Percentiles rank a stretch among this genome's conserved stretches.
These are phyloP conservation scores for Boletus tomentosulus DNA, from an alignment of 768 basidiomycete species.

Conservation along the genomic window DNA sequence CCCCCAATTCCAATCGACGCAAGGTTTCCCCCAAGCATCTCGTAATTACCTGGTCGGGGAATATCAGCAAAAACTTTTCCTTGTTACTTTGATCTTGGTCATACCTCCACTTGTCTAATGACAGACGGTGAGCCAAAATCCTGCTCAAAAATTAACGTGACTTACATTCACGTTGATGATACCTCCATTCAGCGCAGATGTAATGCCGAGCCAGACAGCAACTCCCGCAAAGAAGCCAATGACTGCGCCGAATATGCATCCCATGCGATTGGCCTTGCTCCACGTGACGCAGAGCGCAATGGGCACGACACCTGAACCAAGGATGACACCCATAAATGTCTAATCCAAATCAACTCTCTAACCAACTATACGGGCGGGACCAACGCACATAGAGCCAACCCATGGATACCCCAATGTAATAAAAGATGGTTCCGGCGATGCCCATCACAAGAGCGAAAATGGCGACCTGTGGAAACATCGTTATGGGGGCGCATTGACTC, in stretches of 20 bases:
- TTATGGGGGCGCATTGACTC: background rate
- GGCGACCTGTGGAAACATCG: constrained; percentile 43
- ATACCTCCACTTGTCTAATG: constrained; percentile 48
- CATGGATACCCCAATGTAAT: constrained; percentile 87
- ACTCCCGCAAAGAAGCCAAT: constrained; percentile 67
- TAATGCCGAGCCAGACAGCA: constrained; percentile 83
- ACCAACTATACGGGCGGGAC: background rate
- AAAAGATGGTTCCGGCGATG: constrained; percentile 81
- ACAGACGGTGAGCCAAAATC: background rate
- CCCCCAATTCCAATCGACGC: constrained; percentile 78
- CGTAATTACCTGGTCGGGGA: constrained; percentile 38
- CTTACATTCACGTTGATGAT: constrained; percentile 67
- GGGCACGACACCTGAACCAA: constrained; percentile 82
- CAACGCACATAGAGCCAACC: constrained; percentile 83
- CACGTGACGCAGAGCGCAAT: constrained; percentile 85
- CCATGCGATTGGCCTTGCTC: constrained; percentile 81
- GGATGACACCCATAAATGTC: constrained; percentile 86
- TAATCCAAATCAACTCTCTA: constrained; percentile 22
- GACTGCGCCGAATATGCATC: constrained; percentile 72
- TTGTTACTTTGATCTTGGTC: constrained; percentile 22
- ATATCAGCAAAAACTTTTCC: background rate
- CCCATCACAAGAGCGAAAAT: constrained; percentile 76
- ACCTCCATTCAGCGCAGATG: constrained; percentile 62
- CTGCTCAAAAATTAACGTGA: background rate
- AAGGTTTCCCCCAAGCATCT: constrained; percentile 90